Evolutionary conservation across 139 green algal species (phyloP), one percentile per base, ranked within the genome.

Genomic region (Pleodorina starrii): DNA sequence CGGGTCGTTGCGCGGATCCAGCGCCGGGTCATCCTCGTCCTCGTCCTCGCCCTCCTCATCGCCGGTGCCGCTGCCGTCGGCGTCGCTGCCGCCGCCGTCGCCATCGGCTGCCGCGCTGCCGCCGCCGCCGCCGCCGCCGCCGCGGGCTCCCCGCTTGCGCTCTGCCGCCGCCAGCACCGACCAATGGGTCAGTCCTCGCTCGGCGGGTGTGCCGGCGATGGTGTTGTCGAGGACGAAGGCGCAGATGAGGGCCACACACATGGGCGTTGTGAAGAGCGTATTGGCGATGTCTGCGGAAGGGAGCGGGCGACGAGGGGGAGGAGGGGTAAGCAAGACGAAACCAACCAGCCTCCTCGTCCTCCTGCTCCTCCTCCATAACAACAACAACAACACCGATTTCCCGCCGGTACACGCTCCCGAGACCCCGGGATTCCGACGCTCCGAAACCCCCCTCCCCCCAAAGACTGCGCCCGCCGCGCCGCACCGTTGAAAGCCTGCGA

Each of bases 141-240:
- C 19, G 23, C 21, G 2, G 35, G 21, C n/a, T 25, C 35, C 36
- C 16, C 36, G 2, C 35, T 46, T 76, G 32, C 5, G 35, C 36
- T 21, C 50, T 0, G 78, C 38, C 19, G 51, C 78, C 27, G 50
- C 54, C 17, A 69, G 48, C 79, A 11, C 12, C 4, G 42, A 35
- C 81, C 81, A 87, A 60, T 87, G 81, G 29, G 59, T 87, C 21
- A 87, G 59, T 40, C 81, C 81, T 7, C 81, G 60, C 57, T 87
- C 81, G 27, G 19, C 32, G 1, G 60, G 43, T 5, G 63, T 79
- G 21, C 81, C 81, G 0, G 91, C 87, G 25, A 96, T 90, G 12
- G 91, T 94, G 86, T 95, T 95, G 90, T 96, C 95, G 46, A 97
- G 86, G n/a, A 97, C 68, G 77, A 96, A 80, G 29, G 94, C 93